Percentiles rank a stretch among this genome's conserved stretches.
Conservation (phyloP, 73 alveolate species). For the Blepharisma stoltei region DNA sequence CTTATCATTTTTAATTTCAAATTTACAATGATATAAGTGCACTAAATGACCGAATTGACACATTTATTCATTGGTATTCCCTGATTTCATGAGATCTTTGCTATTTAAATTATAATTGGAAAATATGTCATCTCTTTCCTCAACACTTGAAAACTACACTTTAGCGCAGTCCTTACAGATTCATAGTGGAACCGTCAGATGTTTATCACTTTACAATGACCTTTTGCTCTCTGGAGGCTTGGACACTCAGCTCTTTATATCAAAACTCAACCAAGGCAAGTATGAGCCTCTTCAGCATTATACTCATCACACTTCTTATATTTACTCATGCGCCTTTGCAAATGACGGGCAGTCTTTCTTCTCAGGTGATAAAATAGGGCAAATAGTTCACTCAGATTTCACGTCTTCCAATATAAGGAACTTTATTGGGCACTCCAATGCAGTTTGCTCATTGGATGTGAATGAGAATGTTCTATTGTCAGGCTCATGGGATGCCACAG, state of each 20-base stretch:
- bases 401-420: conserved; percentile 84
- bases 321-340: conserved; percentile 36
- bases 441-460: conserved; percentile 47
- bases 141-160: conserved; percentile 16
- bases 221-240: conserved; percentile 30
- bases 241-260: conserved; percentile 29
- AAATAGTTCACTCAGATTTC: conserved; percentile 60
- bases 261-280: conserved; percentile 37
- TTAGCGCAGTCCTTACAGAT: conserved; percentile 30
- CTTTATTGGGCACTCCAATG: conserved; percentile 85
- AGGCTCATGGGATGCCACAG: conserved; percentile 99
- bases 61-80: background rate
- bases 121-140: conserved; percentile 26
- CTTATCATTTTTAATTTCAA: too few species aligned
- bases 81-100: background rate
- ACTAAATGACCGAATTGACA: too few species aligned
- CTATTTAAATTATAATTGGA: background rate
- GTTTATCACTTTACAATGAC: conserved; percentile 4
- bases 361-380: conserved; percentile 19
- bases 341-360: conserved; percentile 32
- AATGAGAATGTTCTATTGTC: conserved; percentile 69
- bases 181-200: conserved; percentile 33
- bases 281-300: conserved; percentile 53
- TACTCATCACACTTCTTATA: conserved; percentile 70
- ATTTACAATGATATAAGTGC: too few species aligned